These are phyloP conservation scores for Elasticomyces elasticus DNA, from an alignment of 495 filamentous ascomycete genomes.

Conservation along the genomic window DNA sequence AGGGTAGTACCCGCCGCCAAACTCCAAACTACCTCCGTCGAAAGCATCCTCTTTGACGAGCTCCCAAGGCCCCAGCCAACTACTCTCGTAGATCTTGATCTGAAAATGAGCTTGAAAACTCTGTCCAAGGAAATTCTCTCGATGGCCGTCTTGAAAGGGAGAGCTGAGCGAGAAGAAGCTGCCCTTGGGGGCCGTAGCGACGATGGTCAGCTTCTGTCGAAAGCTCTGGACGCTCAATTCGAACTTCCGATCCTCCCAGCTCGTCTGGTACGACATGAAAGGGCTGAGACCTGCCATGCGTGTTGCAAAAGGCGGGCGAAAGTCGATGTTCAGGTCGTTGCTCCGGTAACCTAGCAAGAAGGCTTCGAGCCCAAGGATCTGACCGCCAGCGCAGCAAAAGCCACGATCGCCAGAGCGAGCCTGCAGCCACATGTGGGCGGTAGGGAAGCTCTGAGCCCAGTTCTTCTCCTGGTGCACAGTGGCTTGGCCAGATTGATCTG, in stretches of 20 bases:
- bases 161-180: constrained; percentile 34
- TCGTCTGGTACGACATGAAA: constrained; percentile 27
- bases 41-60: constrained; percentile 29
- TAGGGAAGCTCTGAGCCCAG: constrained; percentile 37
- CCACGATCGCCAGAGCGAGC: constrained; percentile 22
- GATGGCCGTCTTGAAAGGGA: constrained; percentile 35
- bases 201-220: constrained; percentile 28
- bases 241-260: constrained; percentile 29
- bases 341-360: constrained; percentile 37
- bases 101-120: constrained; percentile 34
- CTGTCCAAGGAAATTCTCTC: constrained; percentile 33
- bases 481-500: constrained; percentile 27
- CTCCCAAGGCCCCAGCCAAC: constrained; percentile 30
- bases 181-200: constrained; percentile 28
- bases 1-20: constrained; percentile 37
- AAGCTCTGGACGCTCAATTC: constrained; percentile 25
- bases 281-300: constrained; percentile 24
- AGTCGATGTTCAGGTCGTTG: constrained; percentile 24
- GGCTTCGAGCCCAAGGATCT: constrained; percentile 36
- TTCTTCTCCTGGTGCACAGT: constrained; percentile 41
- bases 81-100: constrained; percentile 30
- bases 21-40: constrained; percentile 35
- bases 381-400: constrained; percentile 35
- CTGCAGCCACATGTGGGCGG: constrained; percentile 39
- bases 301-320: constrained; percentile 29